These are phyloP conservation scores for Russula emetica DNA, from an alignment of 768 basidiomycete genomes.

Conservation along the genomic window DNA sequence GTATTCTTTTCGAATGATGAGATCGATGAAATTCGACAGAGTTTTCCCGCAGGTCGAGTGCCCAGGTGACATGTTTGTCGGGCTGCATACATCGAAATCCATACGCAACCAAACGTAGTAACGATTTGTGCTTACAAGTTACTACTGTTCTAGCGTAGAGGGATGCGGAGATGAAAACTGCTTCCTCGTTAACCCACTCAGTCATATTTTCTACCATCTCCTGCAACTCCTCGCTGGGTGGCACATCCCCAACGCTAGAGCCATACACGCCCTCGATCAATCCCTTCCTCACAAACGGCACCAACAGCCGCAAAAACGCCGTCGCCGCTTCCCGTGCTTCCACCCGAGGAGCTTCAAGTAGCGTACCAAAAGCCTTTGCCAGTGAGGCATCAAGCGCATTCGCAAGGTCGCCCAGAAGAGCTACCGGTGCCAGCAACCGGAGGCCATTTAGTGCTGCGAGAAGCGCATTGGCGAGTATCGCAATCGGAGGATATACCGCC, in stretches of 20 bases:
- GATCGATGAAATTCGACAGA: too few species aligned
- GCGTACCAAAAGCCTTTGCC: slow-evolving; percentile 40
- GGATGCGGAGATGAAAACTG: not conserved
- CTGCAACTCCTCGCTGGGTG: slow-evolving; percentile 7
- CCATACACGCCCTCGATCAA: slow-evolving; percentile 75
- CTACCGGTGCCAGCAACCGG: slow-evolving; percentile 71
- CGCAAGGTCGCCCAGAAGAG: slow-evolving; percentile 49
- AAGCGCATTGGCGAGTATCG: slow-evolving; percentile 59
- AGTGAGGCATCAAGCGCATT: slow-evolving; percentile 51
- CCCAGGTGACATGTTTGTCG: too few species aligned
- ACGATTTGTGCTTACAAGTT: not conserved
- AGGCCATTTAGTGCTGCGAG: slow-evolving; percentile 74
- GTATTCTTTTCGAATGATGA: too few species aligned
- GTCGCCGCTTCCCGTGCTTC: slow-evolving; percentile 42
- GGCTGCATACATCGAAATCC: too few species aligned
- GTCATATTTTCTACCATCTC: slow-evolving; percentile 10
- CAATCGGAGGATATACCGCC: slow-evolving; percentile 51
- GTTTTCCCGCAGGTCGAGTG: too few species aligned
- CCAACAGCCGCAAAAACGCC: slow-evolving; percentile 57
- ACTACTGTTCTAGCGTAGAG: not conserved
- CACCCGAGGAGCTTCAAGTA: slow-evolving; percentile 38
- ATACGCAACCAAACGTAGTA: not conserved
- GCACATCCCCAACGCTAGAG: slow-evolving; percentile 17
- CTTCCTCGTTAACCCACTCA: slow-evolving; percentile 7
- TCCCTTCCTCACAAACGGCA: slow-evolving; percentile 68